Conservation (phyloP, 1,284 basidiomycete species). For the Papiliotrema fonsecae region DNA sequence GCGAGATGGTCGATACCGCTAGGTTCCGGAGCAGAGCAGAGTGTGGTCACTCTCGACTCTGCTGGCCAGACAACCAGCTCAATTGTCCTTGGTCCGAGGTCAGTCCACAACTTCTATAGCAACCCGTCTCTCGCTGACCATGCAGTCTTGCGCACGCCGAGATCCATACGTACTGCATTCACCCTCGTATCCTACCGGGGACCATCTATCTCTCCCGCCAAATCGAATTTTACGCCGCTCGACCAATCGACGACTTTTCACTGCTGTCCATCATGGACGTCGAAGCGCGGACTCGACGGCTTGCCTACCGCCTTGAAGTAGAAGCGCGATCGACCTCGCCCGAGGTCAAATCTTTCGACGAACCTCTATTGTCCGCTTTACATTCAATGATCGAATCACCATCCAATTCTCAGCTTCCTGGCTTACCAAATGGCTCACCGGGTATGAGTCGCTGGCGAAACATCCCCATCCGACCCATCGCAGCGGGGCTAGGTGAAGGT, state of each 20-base stretch:
- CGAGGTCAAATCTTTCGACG: conserved; percentile 60
- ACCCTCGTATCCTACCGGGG: conserved; percentile 59
- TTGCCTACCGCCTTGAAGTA: conserved; percentile 67
- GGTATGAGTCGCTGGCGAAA: conserved; percentile 22
- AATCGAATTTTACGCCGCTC: conserved; percentile 66
- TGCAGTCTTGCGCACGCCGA: conserved; percentile 72
- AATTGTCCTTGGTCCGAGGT: too few relatives aligned
- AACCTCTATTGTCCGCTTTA: conserved; percentile 68
- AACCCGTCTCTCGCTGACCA: too few relatives aligned
- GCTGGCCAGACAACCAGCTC: too few relatives aligned
- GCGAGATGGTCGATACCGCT: conserved; percentile 64
- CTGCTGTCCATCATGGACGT: conserved; percentile 64
- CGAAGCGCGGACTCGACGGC: conserved; percentile 57
- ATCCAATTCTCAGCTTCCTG: conserved; percentile 58
- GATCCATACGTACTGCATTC: conserved; percentile 64
- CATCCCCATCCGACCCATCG: conserved; percentile 41
- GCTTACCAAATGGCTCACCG: conserved; percentile 65
- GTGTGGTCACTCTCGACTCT: too few relatives aligned
- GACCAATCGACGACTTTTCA: conserved; percentile 69
- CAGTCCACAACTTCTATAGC: too few relatives aligned
- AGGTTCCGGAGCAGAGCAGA: conserved; percentile 23
- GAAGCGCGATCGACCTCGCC: conserved; percentile 51
- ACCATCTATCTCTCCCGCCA: conserved; percentile 76
- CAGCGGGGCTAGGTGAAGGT: conserved; percentile 37
- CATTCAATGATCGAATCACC: conserved; percentile 58